A percentile compares a stretch with the other conserved stretches of the same genome.
phyloP scores from a whole-genome alignment of 2,329 filamentous ascomycete species.

The Didymella keratinophila region DNA sequence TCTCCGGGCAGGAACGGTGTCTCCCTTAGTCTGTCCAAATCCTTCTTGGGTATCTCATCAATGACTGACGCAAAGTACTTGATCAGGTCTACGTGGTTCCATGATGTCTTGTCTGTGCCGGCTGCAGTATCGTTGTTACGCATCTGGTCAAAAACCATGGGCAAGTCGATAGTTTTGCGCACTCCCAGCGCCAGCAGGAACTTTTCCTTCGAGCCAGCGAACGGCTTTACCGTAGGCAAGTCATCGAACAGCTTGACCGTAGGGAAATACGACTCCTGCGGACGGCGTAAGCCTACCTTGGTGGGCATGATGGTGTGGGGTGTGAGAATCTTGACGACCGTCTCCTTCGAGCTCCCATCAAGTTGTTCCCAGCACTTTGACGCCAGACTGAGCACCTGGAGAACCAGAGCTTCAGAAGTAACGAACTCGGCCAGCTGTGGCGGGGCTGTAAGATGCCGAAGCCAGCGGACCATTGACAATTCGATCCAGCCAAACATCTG shows the following conservation, averaged over 20 bases:
- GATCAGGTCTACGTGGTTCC: conserved; percentile 94
- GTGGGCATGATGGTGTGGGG: conserved; percentile 83
- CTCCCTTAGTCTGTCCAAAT: conserved; percentile 78
- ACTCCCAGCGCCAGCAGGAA: conserved; percentile 85
- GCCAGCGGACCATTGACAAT: conserved; percentile 84
- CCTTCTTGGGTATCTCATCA: conserved; percentile 83
- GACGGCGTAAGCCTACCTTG: conserved; percentile 86
- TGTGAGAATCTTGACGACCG: conserved; percentile 70
- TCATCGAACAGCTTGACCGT: conserved; percentile 96
- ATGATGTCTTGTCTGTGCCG: conserved; percentile 64
- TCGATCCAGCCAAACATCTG: conserved; percentile 86
- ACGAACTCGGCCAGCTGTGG: conserved; percentile 70
- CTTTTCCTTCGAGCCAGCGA: conserved; percentile 83
- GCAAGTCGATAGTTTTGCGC: conserved; percentile 92
- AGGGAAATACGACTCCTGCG: conserved; percentile 87
- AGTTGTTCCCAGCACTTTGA: conserved; percentile 93
- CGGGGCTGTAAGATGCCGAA: conserved; percentile 73
- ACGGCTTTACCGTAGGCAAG: conserved; percentile 79
- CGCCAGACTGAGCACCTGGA: conserved; percentile 77
- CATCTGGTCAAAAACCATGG: conserved; percentile 89
- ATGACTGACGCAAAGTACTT: conserved; percentile 91
- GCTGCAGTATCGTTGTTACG: conserved; percentile 66
- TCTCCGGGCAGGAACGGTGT: conserved; percentile 83
- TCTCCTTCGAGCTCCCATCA: conserved; percentile 69
- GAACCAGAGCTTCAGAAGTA: conserved; percentile 74